Evolutionary conservation across 1,284 basidiomycete species (phyloP).

Genomic region (Earliella scabrosa): DNA sequence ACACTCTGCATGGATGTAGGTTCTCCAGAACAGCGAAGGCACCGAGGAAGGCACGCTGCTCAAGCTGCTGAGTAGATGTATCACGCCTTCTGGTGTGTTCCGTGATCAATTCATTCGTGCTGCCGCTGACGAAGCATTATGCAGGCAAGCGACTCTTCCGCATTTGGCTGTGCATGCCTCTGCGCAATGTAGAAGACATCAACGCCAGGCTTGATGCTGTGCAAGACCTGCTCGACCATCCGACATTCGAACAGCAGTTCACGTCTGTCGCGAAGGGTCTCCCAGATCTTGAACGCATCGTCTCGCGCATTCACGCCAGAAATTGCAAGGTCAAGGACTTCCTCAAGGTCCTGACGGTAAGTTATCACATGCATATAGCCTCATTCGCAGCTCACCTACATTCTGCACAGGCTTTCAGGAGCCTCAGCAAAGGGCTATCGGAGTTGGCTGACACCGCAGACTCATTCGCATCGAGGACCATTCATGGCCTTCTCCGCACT

Average conservation of each 20-base stretch:
- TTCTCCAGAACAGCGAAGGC: constrained; percentile 91
- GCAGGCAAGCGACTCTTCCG: constrained; percentile 90
- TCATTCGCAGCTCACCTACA: background rate
- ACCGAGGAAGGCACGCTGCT: constrained; percentile 88
- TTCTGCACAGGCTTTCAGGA: constrained; percentile 69
- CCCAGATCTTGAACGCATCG: constrained; percentile 92
- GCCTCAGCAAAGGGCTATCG: constrained; percentile 68
- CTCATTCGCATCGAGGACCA: constrained; percentile 75
- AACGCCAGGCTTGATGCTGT: constrained; percentile 92
- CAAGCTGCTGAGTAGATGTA: constrained; percentile 82
- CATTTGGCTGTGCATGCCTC: constrained; percentile 91
- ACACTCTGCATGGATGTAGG: constrained; percentile 35
- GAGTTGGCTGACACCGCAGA: constrained; percentile 70
- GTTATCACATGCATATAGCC: constrained; percentile 27
- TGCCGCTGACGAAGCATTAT: background rate
- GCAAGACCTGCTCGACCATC: constrained; percentile 82
- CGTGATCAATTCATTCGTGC: background rate
- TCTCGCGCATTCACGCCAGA: constrained; percentile 92
- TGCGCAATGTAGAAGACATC: constrained; percentile 82
- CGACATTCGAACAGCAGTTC: constrained; percentile 79
- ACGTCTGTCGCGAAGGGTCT: constrained; percentile 76
- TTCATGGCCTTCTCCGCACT: constrained; percentile 75
- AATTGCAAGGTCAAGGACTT: constrained; percentile 89
- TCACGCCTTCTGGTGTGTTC: constrained; percentile 84
- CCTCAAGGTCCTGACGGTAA: constrained; percentile 76